Conservation (phyloP, 371 early-diverging fungal species). For the Mucor irregularis region DNA sequence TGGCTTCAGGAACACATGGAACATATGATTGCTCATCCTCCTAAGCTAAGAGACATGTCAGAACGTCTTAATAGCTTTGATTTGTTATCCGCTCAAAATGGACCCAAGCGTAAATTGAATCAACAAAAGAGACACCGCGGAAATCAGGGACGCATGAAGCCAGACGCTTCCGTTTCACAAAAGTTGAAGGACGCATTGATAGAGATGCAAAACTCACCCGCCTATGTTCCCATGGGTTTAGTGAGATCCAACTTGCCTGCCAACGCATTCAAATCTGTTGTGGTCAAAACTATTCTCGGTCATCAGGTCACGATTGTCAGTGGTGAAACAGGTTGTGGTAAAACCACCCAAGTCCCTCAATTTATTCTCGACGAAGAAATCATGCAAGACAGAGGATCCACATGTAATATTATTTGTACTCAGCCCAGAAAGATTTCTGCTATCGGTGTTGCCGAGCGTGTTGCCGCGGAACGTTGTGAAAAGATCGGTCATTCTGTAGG, state of each 20-base stretch:
- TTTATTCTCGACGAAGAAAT: constrained; percentile 80
- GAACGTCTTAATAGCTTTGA: constrained; percentile 38
- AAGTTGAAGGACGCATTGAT: constrained; percentile 28
- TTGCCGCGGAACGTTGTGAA: constrained; percentile 67
- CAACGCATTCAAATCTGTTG: constrained; percentile 52
- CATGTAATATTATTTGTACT: constrained; percentile 83
- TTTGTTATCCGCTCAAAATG: neutral
- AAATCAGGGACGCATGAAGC: neutral
- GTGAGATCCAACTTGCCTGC: constrained; percentile 69
- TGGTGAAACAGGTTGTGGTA: constrained; percentile 87
- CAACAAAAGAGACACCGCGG: neutral
- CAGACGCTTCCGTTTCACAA: constrained; percentile 14
- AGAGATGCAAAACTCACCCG: constrained; percentile 29
- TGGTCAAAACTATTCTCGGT: constrained; percentile 53
- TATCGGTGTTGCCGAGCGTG: constrained; percentile 83
- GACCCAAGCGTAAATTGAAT: neutral
- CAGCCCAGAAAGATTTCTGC: constrained; percentile 95
- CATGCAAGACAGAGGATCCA: constrained; percentile 43
- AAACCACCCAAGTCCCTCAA: constrained; percentile 90
- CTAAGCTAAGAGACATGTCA: constrained; percentile 55
- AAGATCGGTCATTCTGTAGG: constrained; percentile 58
- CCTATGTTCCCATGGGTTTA: constrained; percentile 53
- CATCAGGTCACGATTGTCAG: constrained; percentile 65
- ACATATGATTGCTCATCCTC: constrained; percentile 60
- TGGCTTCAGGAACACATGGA: constrained; percentile 70